These are phyloP conservation scores for Luzula sylvatica DNA, from an alignment of 176 grass and related monocot genomes.

Conservation along the genomic window DNA sequence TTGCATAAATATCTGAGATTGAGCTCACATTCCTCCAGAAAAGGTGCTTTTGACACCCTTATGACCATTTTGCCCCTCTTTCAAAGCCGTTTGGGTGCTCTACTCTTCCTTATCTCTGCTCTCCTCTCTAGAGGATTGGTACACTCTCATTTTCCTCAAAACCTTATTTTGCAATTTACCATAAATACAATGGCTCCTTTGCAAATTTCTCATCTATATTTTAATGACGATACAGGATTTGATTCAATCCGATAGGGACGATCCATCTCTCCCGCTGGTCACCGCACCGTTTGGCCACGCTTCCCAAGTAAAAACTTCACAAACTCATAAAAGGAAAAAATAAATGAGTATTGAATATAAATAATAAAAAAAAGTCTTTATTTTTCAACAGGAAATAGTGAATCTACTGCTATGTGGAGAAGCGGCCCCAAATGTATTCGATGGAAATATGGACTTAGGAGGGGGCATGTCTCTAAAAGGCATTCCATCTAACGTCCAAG, in stretches of 20 bases:
- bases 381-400: conserved; percentile 82
- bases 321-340: conserved; percentile 4
- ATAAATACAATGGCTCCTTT: neutral
- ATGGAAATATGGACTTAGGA: conserved; percentile 94
- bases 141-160: conserved; percentile 6
- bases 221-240: conserved; percentile 41
- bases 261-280: conserved; percentile 88
- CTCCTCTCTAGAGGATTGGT: conserved; percentile 95
- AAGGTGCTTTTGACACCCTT: conserved; percentile 57
- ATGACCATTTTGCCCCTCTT: conserved; percentile 62
- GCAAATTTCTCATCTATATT: conserved; percentile 10
- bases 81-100: conserved; percentile 76
- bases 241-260: conserved; percentile 84
- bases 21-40: conserved; percentile 48
- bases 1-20: conserved; percentile 76
- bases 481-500: conserved; percentile 62
- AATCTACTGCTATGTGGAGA: conserved; percentile 96
- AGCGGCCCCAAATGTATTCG: conserved; percentile 99
- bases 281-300: conserved; percentile 99
- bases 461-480: conserved; percentile 96
- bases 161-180: neutral
- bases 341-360: conserved; percentile 1
- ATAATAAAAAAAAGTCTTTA: neutral
- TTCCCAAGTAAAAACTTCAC: conserved; percentile 59
- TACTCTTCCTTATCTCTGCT: conserved; percentile 89